Percentiles rank a stretch among this genome's conserved stretches.
These are phyloP conservation scores for Ascochyta lentis DNA, from an alignment of 2,329 filamentous ascomycete species.

Conservation along the genomic window DNA sequence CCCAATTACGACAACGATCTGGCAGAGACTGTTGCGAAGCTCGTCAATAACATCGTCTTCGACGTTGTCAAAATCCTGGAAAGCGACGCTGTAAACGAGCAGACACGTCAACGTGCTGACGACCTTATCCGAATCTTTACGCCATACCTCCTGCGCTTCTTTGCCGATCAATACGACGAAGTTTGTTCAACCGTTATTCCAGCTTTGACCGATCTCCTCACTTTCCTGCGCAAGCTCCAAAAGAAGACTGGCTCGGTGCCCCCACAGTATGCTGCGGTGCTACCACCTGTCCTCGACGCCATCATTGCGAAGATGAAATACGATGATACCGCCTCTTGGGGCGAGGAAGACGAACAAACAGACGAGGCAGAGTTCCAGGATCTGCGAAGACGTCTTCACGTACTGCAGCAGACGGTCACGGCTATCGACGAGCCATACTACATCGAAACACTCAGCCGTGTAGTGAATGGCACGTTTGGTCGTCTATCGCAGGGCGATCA, in stretches of 20 bases:
- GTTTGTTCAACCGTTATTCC: constrained; percentile 96
- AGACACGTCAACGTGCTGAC: constrained; percentile 76
- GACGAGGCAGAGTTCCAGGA: constrained; percentile 98
- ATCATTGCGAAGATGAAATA: constrained; percentile 97
- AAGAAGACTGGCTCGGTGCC: constrained; percentile 69
- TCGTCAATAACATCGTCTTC: constrained; percentile 87
- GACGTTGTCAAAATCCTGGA: constrained; percentile 90
- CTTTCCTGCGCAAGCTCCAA: constrained; percentile 83
- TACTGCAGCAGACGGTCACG: constrained; percentile 90
- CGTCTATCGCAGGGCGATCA: constrained; percentile 74
- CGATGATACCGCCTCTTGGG: constrained; percentile 93
- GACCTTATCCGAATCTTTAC: constrained; percentile 83
- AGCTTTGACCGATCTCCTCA: constrained; percentile 88
- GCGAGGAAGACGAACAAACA: constrained; percentile 90
- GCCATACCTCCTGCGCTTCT: constrained; percentile 88
- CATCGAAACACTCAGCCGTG: constrained; percentile 82
- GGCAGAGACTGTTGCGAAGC: constrained; percentile 91
- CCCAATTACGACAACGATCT: constrained; percentile 93
- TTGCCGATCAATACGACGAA: constrained; percentile 97
- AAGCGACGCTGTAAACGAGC: constrained; percentile 66
- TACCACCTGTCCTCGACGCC: constrained; percentile 86
- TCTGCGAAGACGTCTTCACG: constrained; percentile 84
- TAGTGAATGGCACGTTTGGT: constrained; percentile 87
- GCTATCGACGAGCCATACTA: constrained; percentile 88
- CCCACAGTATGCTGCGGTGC: constrained; percentile 77